Percentiles rank a stretch among this genome's conserved stretches.
These are phyloP conservation scores for Trichoderma pleuroti DNA, from an alignment of 2,329 filamentous ascomycete genomes.

Conservation along the genomic window DNA sequence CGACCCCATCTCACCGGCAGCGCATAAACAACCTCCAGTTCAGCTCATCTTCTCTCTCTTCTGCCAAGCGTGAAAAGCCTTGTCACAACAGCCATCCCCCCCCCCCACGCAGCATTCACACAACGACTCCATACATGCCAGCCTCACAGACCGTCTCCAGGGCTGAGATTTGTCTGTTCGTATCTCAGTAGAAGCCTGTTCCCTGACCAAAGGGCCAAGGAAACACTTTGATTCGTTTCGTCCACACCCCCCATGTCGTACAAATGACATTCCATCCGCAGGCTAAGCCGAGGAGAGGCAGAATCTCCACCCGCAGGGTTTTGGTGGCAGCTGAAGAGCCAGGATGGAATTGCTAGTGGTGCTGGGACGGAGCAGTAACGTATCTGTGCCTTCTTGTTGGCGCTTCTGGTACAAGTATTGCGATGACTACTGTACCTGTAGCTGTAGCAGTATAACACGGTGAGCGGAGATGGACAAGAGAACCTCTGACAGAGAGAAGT, in stretches of 20 bases:
- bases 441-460: neutral
- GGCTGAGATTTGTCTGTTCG: neutral
- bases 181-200: neutral
- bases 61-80: neutral
- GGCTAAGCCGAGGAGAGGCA: constrained; percentile 2
- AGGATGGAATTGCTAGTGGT: neutral
- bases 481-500: neutral
- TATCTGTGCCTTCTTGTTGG: neutral
- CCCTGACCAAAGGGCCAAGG: neutral
- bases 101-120: neutral
- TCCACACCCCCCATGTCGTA: neutral
- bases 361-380: neutral
- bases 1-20: neutral
- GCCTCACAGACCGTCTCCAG: neutral
- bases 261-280: constrained; percentile 11
- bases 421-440: neutral
- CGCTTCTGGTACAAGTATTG: neutral
- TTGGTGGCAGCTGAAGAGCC: constrained; percentile 3
- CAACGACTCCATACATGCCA: neutral
- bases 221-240: neutral
- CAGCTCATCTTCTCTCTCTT: neutral
- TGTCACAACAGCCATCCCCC: neutral
- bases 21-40: neutral
- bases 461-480: neutral
- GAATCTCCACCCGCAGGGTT: neutral